Base-by-base conservation (phyloP, 495 filamentous ascomycete species). In the Penicillium pancosmium region DNA sequence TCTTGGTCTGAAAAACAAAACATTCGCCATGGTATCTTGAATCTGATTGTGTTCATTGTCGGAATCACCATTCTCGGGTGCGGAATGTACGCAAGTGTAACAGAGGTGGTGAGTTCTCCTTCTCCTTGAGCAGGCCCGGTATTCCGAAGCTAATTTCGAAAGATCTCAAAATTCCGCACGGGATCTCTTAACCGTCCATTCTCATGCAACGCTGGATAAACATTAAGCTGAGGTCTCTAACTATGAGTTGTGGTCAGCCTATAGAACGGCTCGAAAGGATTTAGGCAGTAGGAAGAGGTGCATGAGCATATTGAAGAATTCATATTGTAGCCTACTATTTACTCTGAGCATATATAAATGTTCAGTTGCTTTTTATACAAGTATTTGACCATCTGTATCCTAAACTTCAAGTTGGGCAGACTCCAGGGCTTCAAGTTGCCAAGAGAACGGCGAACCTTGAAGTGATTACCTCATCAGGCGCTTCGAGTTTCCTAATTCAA, bases 81-180 rank as follows among this genome's bases (percentile, higher is more conserved):
- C 53, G 58, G 58, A 4, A 52, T 60, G 11, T 60, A 60, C 21
- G 53, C 58, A 27, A 60, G 58, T 27, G 54, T 60, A 11, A 48
- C 35, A 15, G 51, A 56, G n/a, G 38, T 64, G 23, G 61, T 60
- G 43, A 60, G 61, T 46, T 10, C 25, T 43, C 1, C 15, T 43
- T 43, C 15, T 44, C 7, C 15, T 12, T 44, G 13, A 5, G n/a
- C 6, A 2, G 41, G n/a, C 16, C 8, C 15, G 16, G 41, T 19
- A 44, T 18, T 16, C 8, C 4, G 4, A 44, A 33, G 43, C 54
- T 56, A 47, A 50, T 13, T 49, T 27, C 25, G 15, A 35, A 11
- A 56, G 54, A 56, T 56, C 5, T n/a, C 16, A 4, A 47, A 46
- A 38, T 56, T 56, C 9, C 31, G 38, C 5, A 56, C 33, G 1